phyloP scores from a whole-genome alignment of 768 basidiomycete genomes.

The Lentinus brumalis region DNA sequence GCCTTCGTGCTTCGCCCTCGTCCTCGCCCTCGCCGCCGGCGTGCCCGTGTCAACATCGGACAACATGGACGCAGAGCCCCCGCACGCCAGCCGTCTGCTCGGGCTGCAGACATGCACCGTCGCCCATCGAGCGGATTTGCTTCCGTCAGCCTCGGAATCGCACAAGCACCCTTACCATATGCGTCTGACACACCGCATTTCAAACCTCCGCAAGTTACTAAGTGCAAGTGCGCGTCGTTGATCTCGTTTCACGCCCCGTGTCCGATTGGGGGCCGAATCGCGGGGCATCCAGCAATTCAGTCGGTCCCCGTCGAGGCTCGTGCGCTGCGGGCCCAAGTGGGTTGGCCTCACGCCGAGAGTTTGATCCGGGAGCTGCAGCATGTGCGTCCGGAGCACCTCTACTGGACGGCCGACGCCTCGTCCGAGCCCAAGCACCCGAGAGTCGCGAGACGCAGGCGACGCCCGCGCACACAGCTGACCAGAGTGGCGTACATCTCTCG shows the following conservation, averaged over 20 bases:
- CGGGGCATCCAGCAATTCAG: not conserved
- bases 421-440: too few species aligned
- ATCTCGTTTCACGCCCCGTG: not conserved
- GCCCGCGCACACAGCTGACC: too few species aligned
- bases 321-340: too few species aligned
- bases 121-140: not conserved
- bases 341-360: too few species aligned
- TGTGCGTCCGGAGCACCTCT: too few species aligned
- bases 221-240: not conserved
- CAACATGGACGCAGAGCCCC: not conserved
- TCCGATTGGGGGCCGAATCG: not conserved
- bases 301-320: not conserved
- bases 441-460: too few species aligned
- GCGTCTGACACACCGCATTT: not conserved
- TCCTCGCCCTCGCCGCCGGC: not conserved
- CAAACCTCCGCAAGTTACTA: not conserved
- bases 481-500: too few species aligned
- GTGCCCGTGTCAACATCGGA: not conserved
- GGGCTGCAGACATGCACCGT: not conserved
- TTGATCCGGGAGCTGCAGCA: too few species aligned
- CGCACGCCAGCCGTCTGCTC: not conserved
- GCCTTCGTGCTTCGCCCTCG: constrained; percentile 12
- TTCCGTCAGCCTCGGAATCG: not conserved
- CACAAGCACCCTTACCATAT: not conserved
- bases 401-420: too few species aligned